Evolutionary conservation across 345 rosid genomes (phyloP).

Genomic region (Arabis alpina): DNA sequence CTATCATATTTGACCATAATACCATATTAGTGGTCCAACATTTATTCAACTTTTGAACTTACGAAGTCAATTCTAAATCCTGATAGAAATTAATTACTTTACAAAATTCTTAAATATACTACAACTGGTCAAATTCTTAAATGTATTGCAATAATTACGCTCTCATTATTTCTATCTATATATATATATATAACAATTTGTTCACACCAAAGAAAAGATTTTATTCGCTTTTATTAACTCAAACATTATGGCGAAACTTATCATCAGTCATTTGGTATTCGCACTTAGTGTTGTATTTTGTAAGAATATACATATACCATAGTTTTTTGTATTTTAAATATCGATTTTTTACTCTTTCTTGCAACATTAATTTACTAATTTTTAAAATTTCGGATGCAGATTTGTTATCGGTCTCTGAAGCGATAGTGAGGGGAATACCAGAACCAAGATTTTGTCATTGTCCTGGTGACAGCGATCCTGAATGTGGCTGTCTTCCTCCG

Average conservation of each 20-base stretch:
- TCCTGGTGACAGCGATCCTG: too few species aligned
- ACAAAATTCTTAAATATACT: too few species aligned
- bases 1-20: too few species aligned
- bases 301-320: background rate
- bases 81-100: too few species aligned
- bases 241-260: constrained; percentile 8
- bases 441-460: too few species aligned
- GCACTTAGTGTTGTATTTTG: constrained; percentile 22
- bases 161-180: background rate
- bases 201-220: background rate
- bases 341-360: too few species aligned
- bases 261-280: constrained; percentile 2
- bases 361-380: background rate
- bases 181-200: background rate
- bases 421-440: background rate
- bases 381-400: background rate
- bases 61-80: too few species aligned
- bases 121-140: too few species aligned
- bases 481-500: too few species aligned
- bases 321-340: too few species aligned
- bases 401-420: background rate
- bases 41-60: too few species aligned
- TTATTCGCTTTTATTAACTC: background rate
- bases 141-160: background rate
- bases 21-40: too few species aligned